A percentile compares a stretch with the other conserved stretches of the same genome.
Conservation (phyloP, 2,329 filamentous ascomycete species). For the Periglandula ipomoeae region DNA sequence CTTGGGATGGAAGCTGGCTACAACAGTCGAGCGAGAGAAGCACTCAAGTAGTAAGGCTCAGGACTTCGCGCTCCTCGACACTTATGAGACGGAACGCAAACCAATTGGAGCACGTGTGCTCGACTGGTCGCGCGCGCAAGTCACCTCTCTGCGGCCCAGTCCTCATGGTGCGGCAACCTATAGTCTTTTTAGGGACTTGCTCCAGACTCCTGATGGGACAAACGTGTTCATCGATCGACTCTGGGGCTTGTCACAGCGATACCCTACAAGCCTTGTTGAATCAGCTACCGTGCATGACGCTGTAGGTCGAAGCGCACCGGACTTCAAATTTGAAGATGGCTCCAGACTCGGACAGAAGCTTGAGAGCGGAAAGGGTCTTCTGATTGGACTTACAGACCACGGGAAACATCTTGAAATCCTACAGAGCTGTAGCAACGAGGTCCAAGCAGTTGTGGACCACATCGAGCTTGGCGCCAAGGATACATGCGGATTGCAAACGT, state of each 20-base stretch:
- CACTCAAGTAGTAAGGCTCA: too few relatives aligned
- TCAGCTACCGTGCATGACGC: constrained; percentile 18
- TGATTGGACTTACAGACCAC: neutral
- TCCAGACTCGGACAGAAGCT: constrained; percentile 22
- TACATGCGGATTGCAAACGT: neutral
- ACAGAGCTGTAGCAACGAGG: neutral
- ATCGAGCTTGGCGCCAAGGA: neutral
- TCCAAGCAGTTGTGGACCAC: neutral
- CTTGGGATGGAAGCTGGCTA: constrained; percentile 40
- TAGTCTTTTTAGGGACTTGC: constrained; percentile 14
- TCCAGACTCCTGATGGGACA: constrained; percentile 20
- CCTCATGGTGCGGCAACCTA: constrained; percentile 17
- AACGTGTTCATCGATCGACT: constrained; percentile 22
- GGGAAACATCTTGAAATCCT: too few relatives aligned
- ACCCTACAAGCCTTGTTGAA: constrained; percentile 17
- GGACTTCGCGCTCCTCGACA: constrained; percentile 27
- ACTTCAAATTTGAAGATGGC: constrained; percentile 21
- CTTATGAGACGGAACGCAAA: constrained; percentile 37
- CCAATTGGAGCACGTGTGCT: constrained; percentile 30
- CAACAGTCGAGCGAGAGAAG: too few relatives aligned
- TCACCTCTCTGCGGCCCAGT: constrained; percentile 19
- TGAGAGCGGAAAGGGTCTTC: constrained; percentile 5
- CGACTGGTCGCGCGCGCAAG: constrained; percentile 29
- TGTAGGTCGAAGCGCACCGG: constrained; percentile 26
- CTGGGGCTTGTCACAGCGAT: constrained; percentile 25